Percentiles rank a stretch among this genome's conserved stretches.
phyloP scores from a whole-genome alignment of 1,284 basidiomycete genomes.

The Lentinula novae-zelandiae region DNA sequence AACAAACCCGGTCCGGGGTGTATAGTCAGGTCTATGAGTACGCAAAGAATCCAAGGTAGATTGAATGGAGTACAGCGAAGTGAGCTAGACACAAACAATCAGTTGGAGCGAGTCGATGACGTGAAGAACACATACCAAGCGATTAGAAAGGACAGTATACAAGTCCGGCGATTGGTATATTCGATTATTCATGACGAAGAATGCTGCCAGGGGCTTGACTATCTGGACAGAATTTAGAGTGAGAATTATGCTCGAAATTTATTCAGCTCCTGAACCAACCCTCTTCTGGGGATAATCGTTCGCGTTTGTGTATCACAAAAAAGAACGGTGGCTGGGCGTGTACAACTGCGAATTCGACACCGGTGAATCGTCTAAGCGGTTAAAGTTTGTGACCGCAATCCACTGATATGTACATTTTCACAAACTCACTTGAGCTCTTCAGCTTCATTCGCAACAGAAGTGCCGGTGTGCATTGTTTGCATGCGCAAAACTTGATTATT shows the following conservation, averaged over 20 bases:
- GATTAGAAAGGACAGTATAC: constrained; percentile 77
- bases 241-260: constrained; percentile 12
- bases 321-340: constrained; percentile 73
- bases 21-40: constrained; percentile 69
- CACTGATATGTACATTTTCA: not conserved
- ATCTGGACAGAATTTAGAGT: constrained; percentile 6
- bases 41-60: constrained; percentile 68
- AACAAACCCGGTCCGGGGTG: constrained; percentile 73
- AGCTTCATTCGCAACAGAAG: constrained; percentile 67
- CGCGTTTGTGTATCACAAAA: constrained; percentile 84
- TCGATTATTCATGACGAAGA: constrained; percentile 82
- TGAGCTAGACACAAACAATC: constrained; percentile 42
- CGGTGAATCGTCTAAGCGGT: constrained; percentile 36
- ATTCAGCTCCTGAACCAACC: constrained; percentile 39
- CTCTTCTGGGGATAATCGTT: constrained; percentile 75
- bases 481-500: constrained; percentile 86
- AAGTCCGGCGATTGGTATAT: constrained; percentile 85
- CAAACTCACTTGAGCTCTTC: constrained; percentile 70
- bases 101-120: not conserved
- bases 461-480: constrained; percentile 81
- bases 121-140: constrained; percentile 50
- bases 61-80: constrained; percentile 69
- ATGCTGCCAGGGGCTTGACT: constrained; percentile 75
- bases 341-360: constrained; percentile 79
- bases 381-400: not conserved